Evolutionary conservation across 805 yeast genomes (phyloP).

Genomic region (Wickerhamomyces sydowiorum): DNA sequence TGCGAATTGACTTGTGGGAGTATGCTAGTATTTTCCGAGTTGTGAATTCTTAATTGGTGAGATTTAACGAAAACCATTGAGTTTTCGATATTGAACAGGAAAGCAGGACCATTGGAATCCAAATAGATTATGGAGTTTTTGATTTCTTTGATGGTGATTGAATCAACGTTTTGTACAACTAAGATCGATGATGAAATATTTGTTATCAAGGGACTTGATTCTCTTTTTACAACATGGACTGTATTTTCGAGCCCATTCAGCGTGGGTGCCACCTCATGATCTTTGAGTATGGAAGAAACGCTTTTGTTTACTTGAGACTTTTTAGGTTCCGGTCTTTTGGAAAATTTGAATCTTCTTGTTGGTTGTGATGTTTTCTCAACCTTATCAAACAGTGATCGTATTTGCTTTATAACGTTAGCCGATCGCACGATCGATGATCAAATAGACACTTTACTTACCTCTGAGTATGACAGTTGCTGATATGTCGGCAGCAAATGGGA

Average conservation of each 20-base stretch:
- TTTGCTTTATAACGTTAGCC: background rate
- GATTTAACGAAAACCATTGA: constrained; percentile 11
- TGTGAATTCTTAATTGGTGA: constrained; percentile 21
- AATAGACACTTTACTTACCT: background rate
- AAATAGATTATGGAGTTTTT: constrained; percentile 7
- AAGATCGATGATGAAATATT: constrained; percentile 8
- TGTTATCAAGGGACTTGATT: constrained; percentile 3
- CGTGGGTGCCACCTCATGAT: background rate
- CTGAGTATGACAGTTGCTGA: constrained; percentile 16
- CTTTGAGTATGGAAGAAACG: no score
- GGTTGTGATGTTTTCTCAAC: constrained; percentile 1
- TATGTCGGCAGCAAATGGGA: constrained; percentile 17
- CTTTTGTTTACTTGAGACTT: background rate
- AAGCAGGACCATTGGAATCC: constrained; percentile 12
- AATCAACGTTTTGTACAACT: constrained; percentile 1
- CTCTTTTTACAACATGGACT: background rate
- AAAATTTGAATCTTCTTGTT: constrained; percentile 6
- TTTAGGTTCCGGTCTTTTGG: constrained; percentile 3
- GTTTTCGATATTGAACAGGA: constrained; percentile 6
- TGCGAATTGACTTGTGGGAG: constrained; percentile 4
- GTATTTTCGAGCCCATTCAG: background rate
- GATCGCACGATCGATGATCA: background rate
- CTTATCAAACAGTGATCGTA: constrained; percentile 4
- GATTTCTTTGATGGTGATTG: constrained; percentile 11
- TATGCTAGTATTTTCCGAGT: constrained; percentile 5